Base-by-base conservation (phyloP, 352 stramenopile genomes). In the Globisporangium solare region DNA sequence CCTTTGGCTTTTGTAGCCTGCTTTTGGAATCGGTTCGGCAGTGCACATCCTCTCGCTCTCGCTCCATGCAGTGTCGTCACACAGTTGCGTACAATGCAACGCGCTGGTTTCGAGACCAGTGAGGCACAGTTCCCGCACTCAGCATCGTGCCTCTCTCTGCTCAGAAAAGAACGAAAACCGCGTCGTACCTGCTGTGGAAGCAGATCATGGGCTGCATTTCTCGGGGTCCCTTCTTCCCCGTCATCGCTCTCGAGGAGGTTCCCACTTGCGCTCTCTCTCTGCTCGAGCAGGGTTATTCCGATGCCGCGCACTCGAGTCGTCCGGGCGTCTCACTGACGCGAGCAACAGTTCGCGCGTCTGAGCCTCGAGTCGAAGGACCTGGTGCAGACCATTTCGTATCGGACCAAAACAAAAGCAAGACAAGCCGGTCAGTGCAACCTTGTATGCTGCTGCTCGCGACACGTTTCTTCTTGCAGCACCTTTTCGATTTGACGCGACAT, bases 31-130 rank as follows among this genome's bases (percentile, higher is more conserved):
- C 24, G n/a, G 32, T 53, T 5, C 20, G 39, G 45, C 66, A 51
- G 27, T 64, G 40, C 0, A 68, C 56, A 3, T 64, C 51, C 15
- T 68, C 61, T 12, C 79, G 68, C 58, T 84, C 77, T 37, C 68
- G 64, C 18, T 77, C 69, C 79, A 89, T 89, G 63, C 81, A 89
- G 21, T 71, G 65, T 4, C 73, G 75, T 8, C 76, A 69, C 20
- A 87, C 79, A 13, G 65, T 69, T 3, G 73, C 67, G 47, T 79
- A 86, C 22, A 89, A 35, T 27, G 70, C 62, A 12, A 71, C 54
- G 18, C 76, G 79, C 79, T 86, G 27, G 27, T 45, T 32, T 42
- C 18, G 12, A 67, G 11, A 24, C 12, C 10, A 60, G 22, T n/a
- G 27, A 57, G 1, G 21, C 17, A 43, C 39, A 43, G 5, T 43